phyloP scores from a whole-genome alignment of 2,329 filamentous ascomycete genomes.

The Talaromyces sp. region DNA sequence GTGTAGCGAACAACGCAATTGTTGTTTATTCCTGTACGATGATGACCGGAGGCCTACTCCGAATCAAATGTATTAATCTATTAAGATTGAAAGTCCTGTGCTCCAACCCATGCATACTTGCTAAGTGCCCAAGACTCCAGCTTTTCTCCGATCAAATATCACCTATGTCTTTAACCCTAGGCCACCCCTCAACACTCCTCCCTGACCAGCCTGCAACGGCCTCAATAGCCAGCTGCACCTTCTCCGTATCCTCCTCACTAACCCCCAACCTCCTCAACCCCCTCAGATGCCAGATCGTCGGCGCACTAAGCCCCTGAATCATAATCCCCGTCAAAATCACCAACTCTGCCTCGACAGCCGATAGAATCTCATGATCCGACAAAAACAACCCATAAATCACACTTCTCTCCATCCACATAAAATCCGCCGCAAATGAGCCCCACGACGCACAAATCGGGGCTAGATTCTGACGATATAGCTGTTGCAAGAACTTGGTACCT shows the following conservation, averaged over 20 bases:
- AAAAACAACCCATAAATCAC: conserved; percentile 62
- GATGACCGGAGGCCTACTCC: not conserved
- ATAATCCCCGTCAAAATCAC: conserved; percentile 45
- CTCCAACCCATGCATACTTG: not conserved
- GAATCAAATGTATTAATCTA: not conserved
- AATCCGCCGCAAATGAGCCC: conserved; percentile 40
- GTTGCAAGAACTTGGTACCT: conserved; percentile 29
- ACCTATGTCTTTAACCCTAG: conserved; percentile 23
- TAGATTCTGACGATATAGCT: conserved; percentile 29
- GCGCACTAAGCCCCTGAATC: conserved; percentile 41
- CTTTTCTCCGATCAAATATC: conserved; percentile 14
- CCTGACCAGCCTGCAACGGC: conserved; percentile 23
- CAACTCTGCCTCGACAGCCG: conserved; percentile 44
- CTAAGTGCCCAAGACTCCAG: not conserved
- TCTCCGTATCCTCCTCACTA: conserved; percentile 39
- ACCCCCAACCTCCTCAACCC: conserved; percentile 42
- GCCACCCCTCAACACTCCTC: conserved; percentile 22
- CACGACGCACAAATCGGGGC: conserved; percentile 31
- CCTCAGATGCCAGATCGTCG: conserved; percentile 47
- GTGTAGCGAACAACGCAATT: not conserved
- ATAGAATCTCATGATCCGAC: conserved; percentile 40
- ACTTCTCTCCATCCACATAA: conserved; percentile 70
- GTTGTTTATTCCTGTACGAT: not conserved
- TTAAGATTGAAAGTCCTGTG: not conserved
- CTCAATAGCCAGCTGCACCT: conserved; percentile 26